Conservation (phyloP, 768 basidiomycete species). For the Phylloporus sp. region DNA sequence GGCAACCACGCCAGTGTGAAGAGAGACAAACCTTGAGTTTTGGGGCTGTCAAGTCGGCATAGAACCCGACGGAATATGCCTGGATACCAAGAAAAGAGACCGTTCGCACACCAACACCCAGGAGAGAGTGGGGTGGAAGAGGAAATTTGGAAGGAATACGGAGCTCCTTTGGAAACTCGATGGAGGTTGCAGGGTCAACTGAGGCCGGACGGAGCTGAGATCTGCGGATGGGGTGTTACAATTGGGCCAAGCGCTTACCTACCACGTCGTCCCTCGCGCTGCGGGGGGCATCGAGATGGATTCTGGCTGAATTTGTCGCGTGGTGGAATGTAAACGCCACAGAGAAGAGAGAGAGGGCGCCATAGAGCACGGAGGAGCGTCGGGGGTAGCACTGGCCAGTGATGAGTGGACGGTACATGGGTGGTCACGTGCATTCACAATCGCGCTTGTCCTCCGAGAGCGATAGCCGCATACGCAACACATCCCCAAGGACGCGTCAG, state of each 20-base stretch:
- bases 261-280: slow-evolving; percentile 14
- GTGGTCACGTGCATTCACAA: slow-evolving; percentile 12
- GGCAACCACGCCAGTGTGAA: background rate
- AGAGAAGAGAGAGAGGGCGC: slow-evolving; percentile 32
- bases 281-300: slow-evolving; percentile 46
- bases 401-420: slow-evolving; percentile 9
- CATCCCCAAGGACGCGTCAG: slow-evolving; percentile 29
- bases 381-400: background rate
- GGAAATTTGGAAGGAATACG: slow-evolving; percentile 60
- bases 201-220: background rate
- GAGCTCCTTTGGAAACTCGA: slow-evolving; percentile 67
- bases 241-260: slow-evolving; percentile 16
- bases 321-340: slow-evolving; percentile 27
- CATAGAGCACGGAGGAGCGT: slow-evolving; percentile 22
- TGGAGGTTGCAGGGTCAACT: slow-evolving; percentile 75
- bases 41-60: slow-evolving; percentile 73
- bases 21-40: slow-evolving; percentile 47
- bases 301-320: background rate
- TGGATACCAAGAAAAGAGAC: slow-evolving; percentile 86
- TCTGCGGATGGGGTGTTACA: background rate
- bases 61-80: slow-evolving; percentile 89
- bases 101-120: slow-evolving; percentile 83
- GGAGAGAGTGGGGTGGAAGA: slow-evolving; percentile 59
- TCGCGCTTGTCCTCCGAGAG: background rate
- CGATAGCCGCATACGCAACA: slow-evolving; percentile 16